Base-by-base conservation (phyloP, 306 rosid genomes). In the Castanea sativa region DNA sequence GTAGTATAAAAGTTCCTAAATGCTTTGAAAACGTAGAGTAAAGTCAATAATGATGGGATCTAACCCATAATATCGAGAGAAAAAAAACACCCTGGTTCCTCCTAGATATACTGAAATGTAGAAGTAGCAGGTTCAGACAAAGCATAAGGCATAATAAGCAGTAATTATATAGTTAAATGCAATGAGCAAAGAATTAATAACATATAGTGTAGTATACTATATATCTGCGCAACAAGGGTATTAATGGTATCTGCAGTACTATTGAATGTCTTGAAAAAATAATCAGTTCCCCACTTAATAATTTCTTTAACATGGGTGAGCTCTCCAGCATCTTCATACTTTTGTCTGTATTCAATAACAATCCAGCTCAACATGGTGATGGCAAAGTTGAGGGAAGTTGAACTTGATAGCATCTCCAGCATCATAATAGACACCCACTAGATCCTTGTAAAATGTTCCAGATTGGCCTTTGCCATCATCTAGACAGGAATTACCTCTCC, bases 361-460 rank as follows among this genome's bases (percentile, higher is more conserved):
- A 97, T 96, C 99, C 99, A 93, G 78, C 99, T 96, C 85, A 96
- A 81, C 98, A 96, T 86, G 75, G 98, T 89, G 86, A 96, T 85
- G 63, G 99, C 78, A 76, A 91, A 96, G 3, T 68, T 61, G 59
- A 11, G 99, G 99, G 38, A 93, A 96, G 81, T 96, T 75, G 86
- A 96, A 96, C 91, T 96, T 96, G 83, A 96, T 96, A 10, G 98
- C 97, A 81, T 96, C 98, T 11, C 99, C 99, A 33, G 99, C 99
- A 79, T 96, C 99, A 71, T 96, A 96, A 60, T 73, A 96, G 7
- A 98, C 99, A 60, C 99, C 99, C 7, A 86, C 82, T 69, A 96
- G 89, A 90, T 93, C 91, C 81, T 90, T 96, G 51, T 89, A 83
- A 6, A 82, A 67, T 18, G 89, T 4, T 0, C 90, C 80, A 0